Percentiles rank a stretch among this genome's conserved stretches.
These are phyloP conservation scores for Lumnitzera littorea DNA, from an alignment of 345 rosid genomes.

Conservation along the genomic window DNA sequence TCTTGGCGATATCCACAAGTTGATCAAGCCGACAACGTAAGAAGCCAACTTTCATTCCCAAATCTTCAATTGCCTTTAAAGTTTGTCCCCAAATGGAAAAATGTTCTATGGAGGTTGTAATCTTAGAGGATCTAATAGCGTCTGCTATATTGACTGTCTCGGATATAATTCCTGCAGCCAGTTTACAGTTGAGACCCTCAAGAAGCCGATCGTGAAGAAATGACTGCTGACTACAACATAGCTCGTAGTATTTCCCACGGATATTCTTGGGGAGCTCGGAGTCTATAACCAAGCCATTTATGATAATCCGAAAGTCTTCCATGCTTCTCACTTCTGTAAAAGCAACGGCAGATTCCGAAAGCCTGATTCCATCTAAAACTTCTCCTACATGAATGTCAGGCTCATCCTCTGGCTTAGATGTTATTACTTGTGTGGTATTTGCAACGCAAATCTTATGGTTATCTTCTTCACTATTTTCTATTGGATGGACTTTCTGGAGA, in stretches of 20 bases:
- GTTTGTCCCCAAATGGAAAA: conserved; percentile 38
- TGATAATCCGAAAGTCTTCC: conserved; percentile 24
- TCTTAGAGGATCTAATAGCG: conserved; percentile 28
- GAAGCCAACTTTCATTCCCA: conserved; percentile 44
- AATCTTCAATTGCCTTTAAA: conserved; percentile 41
- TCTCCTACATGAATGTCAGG: conserved; percentile 2
- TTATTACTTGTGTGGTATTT: conserved; percentile 1
- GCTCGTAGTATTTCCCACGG: conserved; percentile 28
- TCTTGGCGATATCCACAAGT: conserved; percentile 20
- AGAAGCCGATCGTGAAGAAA: conserved; percentile 35
- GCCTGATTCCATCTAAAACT: conserved; percentile 7
- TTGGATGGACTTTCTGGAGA: conserved; percentile 5
- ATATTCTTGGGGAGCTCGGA: conserved; percentile 26
- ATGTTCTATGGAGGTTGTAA: conserved; percentile 22
- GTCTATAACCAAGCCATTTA: conserved; percentile 23
- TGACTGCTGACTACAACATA: conserved; percentile 32
- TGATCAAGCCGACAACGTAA: conserved; percentile 22
- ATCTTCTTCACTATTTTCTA: conserved; percentile 13
- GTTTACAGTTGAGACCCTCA: conserved; percentile 29
- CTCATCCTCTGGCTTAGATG: conserved; percentile 7
- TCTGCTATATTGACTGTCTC: conserved; percentile 39
- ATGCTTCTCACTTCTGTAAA: conserved; percentile 18
- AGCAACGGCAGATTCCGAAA: conserved; percentile 13
- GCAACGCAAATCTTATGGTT: conserved; percentile 7
- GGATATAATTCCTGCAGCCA: conserved; percentile 41